Base-by-base conservation (phyloP, 176 grass and related monocot species). In the Carex scoparia region DNA sequence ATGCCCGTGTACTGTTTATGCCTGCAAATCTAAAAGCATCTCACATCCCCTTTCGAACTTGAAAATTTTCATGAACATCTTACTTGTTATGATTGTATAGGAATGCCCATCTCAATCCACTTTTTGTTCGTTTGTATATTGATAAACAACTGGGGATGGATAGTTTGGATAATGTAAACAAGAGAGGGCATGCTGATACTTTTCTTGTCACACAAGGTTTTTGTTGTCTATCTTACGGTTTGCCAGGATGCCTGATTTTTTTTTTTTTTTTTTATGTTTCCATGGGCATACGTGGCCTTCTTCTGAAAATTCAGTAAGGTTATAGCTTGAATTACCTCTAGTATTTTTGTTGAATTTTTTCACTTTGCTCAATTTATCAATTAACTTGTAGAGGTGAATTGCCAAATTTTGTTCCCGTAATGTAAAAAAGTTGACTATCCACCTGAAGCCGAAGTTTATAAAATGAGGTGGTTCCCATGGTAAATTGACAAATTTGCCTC, bases 21-120 rank as follows among this genome's bases (percentile, higher is more conserved):
- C 71, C 71, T 76, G 44, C 71, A 76, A 76, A 73, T 27, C 18
- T 54, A 56, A 81, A 81, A 63, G 59, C 32, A 63, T 81, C 13
- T 44, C 59, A 42, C 79, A 80, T 58, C 10, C 31, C 19, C 46
- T 27, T 55, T 77, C 7, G 42, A 69, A 69, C 28, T 15, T 69
- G 35, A 31, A 18, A 69, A 69, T 42, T 8, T 13, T 69, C 8
- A 19, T 56, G 7, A 55, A 48, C 16, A 48, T 6, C 8, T 49
- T 72, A 19, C 9, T 13, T 72, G 5, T 11, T 68, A 68, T 68
- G 31, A 68, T 35, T 76, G 71, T 51, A 16, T 23, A 54, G 2
- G 44, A 77, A 11, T 44, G n/a, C 49, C 44, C 44, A 28, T 11
- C n/a, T 54, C 12, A 7, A 54, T 23, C n/a, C 16, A 16, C 9